Evolutionary conservation across 2,329 filamentous ascomycete genomes (phyloP), one percentile per base, ranked within the genome.

Genomic region (Colletotrichum tabaci): DNA sequence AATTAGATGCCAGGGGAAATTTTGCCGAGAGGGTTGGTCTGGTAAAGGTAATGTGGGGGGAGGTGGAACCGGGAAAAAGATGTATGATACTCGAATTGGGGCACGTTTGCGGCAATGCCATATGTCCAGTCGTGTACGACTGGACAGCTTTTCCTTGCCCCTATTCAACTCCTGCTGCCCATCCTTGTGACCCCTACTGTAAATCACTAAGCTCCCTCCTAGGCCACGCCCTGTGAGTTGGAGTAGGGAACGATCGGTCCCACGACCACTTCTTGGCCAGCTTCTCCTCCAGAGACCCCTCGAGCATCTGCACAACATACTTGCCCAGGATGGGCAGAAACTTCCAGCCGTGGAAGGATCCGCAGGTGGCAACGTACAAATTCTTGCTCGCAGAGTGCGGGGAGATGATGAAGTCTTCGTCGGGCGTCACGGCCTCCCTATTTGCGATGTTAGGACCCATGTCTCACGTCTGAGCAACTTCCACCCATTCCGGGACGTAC

Each of bases 331-430:
- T 84, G 0, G 88, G 87, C 42, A 89, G 42, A 23, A 71, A 71
- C 49, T 90, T 89, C 80, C 84, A 89, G 26, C 85, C 84, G 75
- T 90, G 88, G 64, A 89, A 88, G 4, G 87, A 89, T 0, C 88
- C 88, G 2, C 86, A 87, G 0, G 85, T 85, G 0, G 87, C 88
- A 4, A 91, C 74, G 72, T 85, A 89, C 1, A 90, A 76, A 58
- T 86, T 86, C 21, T 66, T 73, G n/a, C 55, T 86, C 71, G 79
- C 79, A 0, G 80, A 53, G 62, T 87, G 81, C 0, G 86, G 85
- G 4, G 84, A 84, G 68, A 90, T 84, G 30, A 90, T 80, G 72
- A 87, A 87, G 73, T 89, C 87, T 35, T 82, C 80, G 73, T 79
- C 84, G 26, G 86, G 84, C 6, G 86, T 87, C 72, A 89, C 85